phyloP scores from a whole-genome alignment of 148 eudicot species.

The Persicaria tinctoria region DNA sequence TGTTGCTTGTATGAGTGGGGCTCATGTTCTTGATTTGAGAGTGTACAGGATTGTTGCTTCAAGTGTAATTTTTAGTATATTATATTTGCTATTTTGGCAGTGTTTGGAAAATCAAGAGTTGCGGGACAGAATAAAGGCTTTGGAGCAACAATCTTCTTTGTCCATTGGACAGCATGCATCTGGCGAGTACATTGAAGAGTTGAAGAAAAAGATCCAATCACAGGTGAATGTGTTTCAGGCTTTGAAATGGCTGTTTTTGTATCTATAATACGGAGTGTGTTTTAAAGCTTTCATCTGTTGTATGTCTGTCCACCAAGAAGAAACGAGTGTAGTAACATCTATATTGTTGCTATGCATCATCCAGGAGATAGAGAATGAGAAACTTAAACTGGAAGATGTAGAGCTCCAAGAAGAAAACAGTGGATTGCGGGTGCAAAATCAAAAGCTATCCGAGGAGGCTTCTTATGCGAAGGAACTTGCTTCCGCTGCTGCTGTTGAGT shows the following conservation, averaged over 20 bases:
- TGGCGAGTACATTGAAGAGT: slow-evolving; percentile 38
- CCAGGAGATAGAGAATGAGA: slow-evolving; percentile 46
- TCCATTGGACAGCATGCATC: slow-evolving; percentile 26
- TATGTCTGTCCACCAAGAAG: too few relatives aligned
- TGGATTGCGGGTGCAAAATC: slow-evolving; percentile 38
- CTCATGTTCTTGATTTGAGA: too few relatives aligned
- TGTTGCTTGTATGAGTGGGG: too few relatives aligned
- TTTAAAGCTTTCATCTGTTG: too few relatives aligned
- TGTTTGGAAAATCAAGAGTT: slow-evolving; percentile 46
- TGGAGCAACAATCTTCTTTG: slow-evolving; percentile 43
- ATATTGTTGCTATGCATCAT: too few relatives aligned
- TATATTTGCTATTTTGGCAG: slow-evolving; percentile 20
- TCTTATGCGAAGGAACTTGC: slow-evolving; percentile 66
- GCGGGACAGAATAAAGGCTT: slow-evolving; percentile 32
- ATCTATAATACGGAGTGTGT: too few relatives aligned
- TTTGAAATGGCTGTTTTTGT: too few relatives aligned
- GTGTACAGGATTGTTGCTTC: too few relatives aligned
- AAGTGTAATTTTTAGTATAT: too few relatives aligned
- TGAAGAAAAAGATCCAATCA: slow-evolving; percentile 27
- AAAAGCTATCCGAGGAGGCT: slow-evolving; percentile 59
- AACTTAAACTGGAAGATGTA: slow-evolving; percentile 46
- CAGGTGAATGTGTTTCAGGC: slow-evolving; percentile 23
- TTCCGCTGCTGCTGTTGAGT: slow-evolving; percentile 67
- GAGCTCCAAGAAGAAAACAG: slow-evolving; percentile 42
- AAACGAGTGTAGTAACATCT: too few relatives aligned